These are phyloP conservation scores for Albatrellus ellisii DNA, from an alignment of 768 basidiomycete genomes.

Conservation along the genomic window DNA sequence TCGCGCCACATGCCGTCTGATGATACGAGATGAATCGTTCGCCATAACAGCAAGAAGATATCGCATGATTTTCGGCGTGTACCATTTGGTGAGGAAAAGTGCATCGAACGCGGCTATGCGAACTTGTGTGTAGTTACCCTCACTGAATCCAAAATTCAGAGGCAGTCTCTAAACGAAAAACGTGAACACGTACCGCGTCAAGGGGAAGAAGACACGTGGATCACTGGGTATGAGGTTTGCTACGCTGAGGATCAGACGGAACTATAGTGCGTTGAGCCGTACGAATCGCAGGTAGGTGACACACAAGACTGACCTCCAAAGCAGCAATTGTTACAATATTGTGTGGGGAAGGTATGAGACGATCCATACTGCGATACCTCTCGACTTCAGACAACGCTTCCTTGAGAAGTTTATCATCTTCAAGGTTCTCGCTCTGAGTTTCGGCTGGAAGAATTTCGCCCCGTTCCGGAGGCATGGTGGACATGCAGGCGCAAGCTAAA, in stretches of 20 bases:
- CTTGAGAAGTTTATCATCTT: slow-evolving; percentile 59
- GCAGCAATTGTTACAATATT: slow-evolving; percentile 89
- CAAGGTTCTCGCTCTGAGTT: slow-evolving; percentile 46
- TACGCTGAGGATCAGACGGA: slow-evolving; percentile 63
- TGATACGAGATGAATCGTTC: slow-evolving; percentile 67
- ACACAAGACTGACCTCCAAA: slow-evolving; percentile 54
- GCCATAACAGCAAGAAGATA: slow-evolving; percentile 83
- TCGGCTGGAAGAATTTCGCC: slow-evolving; percentile 66
- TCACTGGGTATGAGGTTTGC: slow-evolving; percentile 72
- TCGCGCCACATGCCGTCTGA: slow-evolving; percentile 81
- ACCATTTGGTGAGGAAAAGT: slow-evolving; percentile 82
- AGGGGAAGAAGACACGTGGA: slow-evolving; percentile 66
- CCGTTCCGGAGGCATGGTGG: slow-evolving; percentile 64
- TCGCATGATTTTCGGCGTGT: slow-evolving; percentile 68
- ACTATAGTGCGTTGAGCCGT: slow-evolving; percentile 30
- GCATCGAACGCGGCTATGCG: slow-evolving; percentile 92
- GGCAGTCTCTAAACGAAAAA: background rate
- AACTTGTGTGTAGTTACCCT: slow-evolving; percentile 89
- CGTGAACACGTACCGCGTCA: slow-evolving; percentile 57
- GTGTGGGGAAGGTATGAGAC: slow-evolving; percentile 86
- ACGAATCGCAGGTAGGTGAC: background rate
- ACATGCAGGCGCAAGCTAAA: slow-evolving; percentile 68
- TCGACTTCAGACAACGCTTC: slow-evolving; percentile 74
- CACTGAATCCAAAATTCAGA: slow-evolving; percentile 31
- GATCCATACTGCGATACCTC: slow-evolving; percentile 89